phyloP scores from a whole-genome alignment of 495 filamentous ascomycete species.

The Penicillium arizonense region DNA sequence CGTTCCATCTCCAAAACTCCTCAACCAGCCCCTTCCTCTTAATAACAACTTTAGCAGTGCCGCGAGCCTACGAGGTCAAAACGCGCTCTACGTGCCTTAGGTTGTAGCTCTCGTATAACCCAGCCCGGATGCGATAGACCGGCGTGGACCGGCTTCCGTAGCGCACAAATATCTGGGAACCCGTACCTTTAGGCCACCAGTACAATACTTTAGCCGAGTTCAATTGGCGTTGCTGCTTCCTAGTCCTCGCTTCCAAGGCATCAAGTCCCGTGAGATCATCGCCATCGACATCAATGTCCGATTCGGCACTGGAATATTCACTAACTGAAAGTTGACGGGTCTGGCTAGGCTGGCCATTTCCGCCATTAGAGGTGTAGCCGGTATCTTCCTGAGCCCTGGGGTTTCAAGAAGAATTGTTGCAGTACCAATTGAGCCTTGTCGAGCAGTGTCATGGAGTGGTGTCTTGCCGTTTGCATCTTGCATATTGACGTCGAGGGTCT shows the following conservation, averaged over 20 bases:
- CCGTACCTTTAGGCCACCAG: conserved; percentile 21
- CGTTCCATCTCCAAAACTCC: conserved; percentile 17
- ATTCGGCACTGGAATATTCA: background rate
- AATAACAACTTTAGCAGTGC: conserved; percentile 8
- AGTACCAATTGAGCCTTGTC: no score
- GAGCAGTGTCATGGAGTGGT: no score
- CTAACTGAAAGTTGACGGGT: background rate
- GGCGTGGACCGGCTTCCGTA: conserved; percentile 10
- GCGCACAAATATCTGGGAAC: conserved; percentile 20
- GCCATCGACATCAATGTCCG: background rate
- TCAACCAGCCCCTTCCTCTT: conserved; percentile 10
- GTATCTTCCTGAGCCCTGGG: background rate
- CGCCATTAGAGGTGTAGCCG: background rate
- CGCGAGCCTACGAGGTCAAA: conserved; percentile 9
- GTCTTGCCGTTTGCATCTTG: no score
- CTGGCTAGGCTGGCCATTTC: background rate
- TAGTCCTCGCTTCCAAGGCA: conserved; percentile 8
- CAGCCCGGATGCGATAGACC: conserved; percentile 22
- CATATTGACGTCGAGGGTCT: no score
- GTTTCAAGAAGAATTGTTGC: background rate
- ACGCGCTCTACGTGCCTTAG: conserved; percentile 3
- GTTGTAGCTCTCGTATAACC: conserved; percentile 18
- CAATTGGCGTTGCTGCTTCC: conserved; percentile 5
- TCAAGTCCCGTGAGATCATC: conserved; percentile 1
- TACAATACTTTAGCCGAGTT: conserved; percentile 54